Evolutionary conservation across 306 rosid genomes (phyloP), one percentile per base, ranked within the genome.

Genomic region (Quillaja saponaria): DNA sequence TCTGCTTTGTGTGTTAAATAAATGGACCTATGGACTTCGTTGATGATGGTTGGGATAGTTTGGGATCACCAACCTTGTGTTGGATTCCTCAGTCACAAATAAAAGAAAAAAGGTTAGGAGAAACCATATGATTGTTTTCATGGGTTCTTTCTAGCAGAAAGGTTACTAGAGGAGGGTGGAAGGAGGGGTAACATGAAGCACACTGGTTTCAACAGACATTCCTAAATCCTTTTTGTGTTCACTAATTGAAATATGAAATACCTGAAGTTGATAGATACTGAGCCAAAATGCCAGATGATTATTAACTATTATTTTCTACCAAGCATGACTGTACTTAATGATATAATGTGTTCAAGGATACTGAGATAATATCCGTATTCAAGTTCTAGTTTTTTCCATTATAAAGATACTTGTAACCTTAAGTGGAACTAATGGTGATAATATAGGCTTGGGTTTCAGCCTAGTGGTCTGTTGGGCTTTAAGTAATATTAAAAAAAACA

Each of bases 11-110:
- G 39, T 57, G 55, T 20, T 16, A 34, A n/a, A 16, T 46, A 55
- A 42, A 41, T 41, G 5, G 17, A 13, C 34, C 34, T 21, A 13
- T 31, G 39, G 3, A 17, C 37, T 34, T 34, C 14, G 42, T 33
- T 10, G n/a, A 53, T 21, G 19, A 21, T 7, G 20, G 58, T 42
- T 64, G 64, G 47, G 57, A 48, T 58, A 15, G 28, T 48, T 64
- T 58, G 63, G 38, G 38, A 21, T 37, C 40, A 35, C 59, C 16
- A 38, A 38, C 62, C 51, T 44, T 45, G 46, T 62, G 52, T 49
- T 55, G 50, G 44, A 39, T 71, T 48, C n/a, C n/a, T n/a, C n/a
- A n/a, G n/a, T n/a, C n/a, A n/a, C n/a, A 25, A 25, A 25, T 25
- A 25, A 25, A 25, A 25, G 4, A 42, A 1, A 12, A 42, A n/a